phyloP scores from a whole-genome alignment of 805 yeast genomes.

The Wickerhamomyces alni region DNA sequence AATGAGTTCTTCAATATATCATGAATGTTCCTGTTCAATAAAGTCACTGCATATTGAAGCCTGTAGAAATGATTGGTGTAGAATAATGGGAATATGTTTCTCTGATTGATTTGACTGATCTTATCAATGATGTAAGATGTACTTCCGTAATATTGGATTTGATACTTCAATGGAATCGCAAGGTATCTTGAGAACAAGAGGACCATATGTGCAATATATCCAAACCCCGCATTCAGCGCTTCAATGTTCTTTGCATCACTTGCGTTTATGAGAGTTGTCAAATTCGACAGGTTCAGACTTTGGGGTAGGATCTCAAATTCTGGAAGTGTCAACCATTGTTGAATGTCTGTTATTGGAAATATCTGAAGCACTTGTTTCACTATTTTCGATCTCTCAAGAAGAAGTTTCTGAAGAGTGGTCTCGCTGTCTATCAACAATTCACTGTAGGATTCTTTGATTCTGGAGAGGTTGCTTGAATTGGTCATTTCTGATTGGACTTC shows the following conservation, averaged over 20 bases:
- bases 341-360: slow-evolving; percentile 26
- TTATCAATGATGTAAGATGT: slow-evolving; percentile 34
- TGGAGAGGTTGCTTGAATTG: not conserved
- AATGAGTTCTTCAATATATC: slow-evolving; percentile 23
- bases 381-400: slow-evolving; percentile 15
- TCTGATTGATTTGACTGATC: slow-evolving; percentile 25
- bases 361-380: slow-evolving; percentile 20
- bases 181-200: slow-evolving; percentile 27
- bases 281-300: slow-evolving; percentile 9
- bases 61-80: slow-evolving; percentile 30
- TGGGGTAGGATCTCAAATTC: slow-evolving; percentile 24
- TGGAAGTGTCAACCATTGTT: slow-evolving; percentile 13
- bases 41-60: slow-evolving; percentile 33
- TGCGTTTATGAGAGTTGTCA: slow-evolving; percentile 9
- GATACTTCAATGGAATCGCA: slow-evolving; percentile 32
- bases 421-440: slow-evolving; percentile 9
- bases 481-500: not conserved
- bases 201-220: slow-evolving; percentile 29
- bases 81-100: slow-evolving; percentile 34
- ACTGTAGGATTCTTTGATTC: slow-evolving; percentile 13
- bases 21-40: slow-evolving; percentile 31
- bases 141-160: slow-evolving; percentile 33
- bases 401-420: slow-evolving; percentile 11
- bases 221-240: slow-evolving; percentile 28
- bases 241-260: slow-evolving; percentile 11